Evolutionary conservation across 2,329 filamentous ascomycete species (phyloP), one percentile per base, ranked within the genome.

Genomic region (Trichoderma cornu-damae): DNA sequence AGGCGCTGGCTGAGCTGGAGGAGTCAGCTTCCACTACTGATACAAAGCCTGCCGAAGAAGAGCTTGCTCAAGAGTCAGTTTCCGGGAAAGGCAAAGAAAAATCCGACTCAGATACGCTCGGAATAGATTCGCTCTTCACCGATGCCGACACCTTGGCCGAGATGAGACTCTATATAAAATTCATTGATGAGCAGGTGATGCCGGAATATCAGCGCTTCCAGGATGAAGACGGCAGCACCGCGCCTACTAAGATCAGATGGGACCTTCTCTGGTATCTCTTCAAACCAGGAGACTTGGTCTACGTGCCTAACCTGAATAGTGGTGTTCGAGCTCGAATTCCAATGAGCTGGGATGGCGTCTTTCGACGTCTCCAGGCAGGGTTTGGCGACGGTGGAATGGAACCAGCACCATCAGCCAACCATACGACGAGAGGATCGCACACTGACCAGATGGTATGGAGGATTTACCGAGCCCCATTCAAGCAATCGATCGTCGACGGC

Each of bases 221-320:
- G 11, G n/a, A 26, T 24, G 20, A 38, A 7, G 51, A 54, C 6
- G 28, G 38, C 14, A 28, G 12, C 16, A 37, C 12, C 38, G 40
- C 42, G 2, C 51, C 51, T 28, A 46, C 38, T 0, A 54, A 54
- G 42, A 32, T 52, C 22, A 14, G 56, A 24, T 58, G 37, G 34
- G 56, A 58, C 34, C 8, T 53, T 12, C 56, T 58, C 8, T 58
- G 48, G 56, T 53, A 58, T 9, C 49, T 58, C 4, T 58, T 58
- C 16, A 58, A 58, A 8, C 37, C 54, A 3, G 54, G 38, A 14
- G 51, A 54, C 16, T 2, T 54, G 3, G 40, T 54, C 30, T 54
- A 54, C 0, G 51, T 54, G 7, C 51, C 51, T 4, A 54, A 54
- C 22, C 30, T 54, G 7, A 54, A 54, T 24, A 54, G 30, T 0